A percentile compares a stretch with the other conserved stretches of the same genome.
Conservation (phyloP, 768 basidiomycete species). For the Hygrocybe punicea region DNA sequence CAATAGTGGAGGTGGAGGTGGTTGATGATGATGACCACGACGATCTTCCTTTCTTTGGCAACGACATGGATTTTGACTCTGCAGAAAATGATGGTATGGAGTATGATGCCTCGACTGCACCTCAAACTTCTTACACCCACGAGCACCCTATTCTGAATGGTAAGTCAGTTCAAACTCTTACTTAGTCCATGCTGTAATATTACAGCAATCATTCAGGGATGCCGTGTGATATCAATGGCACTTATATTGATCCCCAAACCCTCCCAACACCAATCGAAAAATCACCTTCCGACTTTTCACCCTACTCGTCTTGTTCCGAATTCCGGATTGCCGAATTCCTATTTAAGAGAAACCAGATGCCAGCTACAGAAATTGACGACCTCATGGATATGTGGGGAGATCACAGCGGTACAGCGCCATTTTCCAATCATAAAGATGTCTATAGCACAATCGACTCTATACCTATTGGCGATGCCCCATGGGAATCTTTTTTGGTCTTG, state of each 20-base stretch:
- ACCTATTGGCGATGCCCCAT: too few relatives aligned
- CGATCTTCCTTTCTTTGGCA: too few relatives aligned
- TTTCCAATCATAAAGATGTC: not conserved
- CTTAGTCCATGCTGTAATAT: too few relatives aligned
- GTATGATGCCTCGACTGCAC: too few relatives aligned
- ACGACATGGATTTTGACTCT: too few relatives aligned
- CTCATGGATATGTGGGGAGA: slow-evolving; percentile 3
- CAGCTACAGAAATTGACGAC: not conserved
- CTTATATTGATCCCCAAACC: not conserved
- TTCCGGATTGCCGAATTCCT: slow-evolving; percentile 2
- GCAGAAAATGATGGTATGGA: too few relatives aligned
- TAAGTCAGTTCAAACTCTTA: too few relatives aligned
- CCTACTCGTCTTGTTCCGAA: not conserved
- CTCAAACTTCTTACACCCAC: too few relatives aligned
- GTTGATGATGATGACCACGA: too few relatives aligned
- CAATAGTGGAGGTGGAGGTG: too few relatives aligned
- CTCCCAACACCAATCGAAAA: not conserved
- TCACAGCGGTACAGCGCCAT: not conserved
- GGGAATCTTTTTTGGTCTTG: not conserved
- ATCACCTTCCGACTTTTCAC: not conserved
- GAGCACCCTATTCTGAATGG: too few relatives aligned
- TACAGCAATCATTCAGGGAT: not conserved
- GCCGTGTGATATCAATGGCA: not conserved
- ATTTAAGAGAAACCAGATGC: slow-evolving; percentile 1
- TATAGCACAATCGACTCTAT: too few relatives aligned